Base-by-base conservation (phyloP, 768 basidiomycete species). In the Hygrocybe coccinea region DNA sequence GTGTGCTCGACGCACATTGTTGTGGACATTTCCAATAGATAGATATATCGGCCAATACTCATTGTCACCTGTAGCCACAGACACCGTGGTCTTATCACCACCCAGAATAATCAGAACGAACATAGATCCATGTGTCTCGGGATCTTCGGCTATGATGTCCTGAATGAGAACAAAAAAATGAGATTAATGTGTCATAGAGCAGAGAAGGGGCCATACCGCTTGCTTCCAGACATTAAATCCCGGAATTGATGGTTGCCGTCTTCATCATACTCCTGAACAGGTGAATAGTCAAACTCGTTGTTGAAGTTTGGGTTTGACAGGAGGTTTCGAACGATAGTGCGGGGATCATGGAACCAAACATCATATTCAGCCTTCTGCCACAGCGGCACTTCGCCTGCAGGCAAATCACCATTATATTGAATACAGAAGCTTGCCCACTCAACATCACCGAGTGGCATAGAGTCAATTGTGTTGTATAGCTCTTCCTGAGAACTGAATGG, bases 31-130 rank as follows among this genome's bases (percentile, higher is more conserved):
- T 1, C 74, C 70, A 0, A 59, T 36, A 4, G 71, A 72, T 0
- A 60, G 21, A 50, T 75, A 75, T 0, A 73, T 51, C 0, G 71
- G 74, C 48, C 74, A 66, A 46, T 70, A 74, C 33, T 75, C 71
- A 22, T 71, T 63, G 44, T 75, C 69, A 0, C 74, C 72, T 0
- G 74, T 76, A 0, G 66, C 70, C 10, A 72, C 70, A 0, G 71
- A 77, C 0, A 76, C 73, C 0, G 74, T 76, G 0, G 75, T 77
- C 54, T 77, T 77, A 54, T 79, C 71, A 49, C 71, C 73, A 0
- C 75, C 74, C 1, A 59, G 55, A 11, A 76, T 56, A 15, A 74
- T 56, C 0, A 68, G 65, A 3, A 69, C 60, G 22, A 72, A 58
- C 59, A 71, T 66, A 1, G 67, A 54, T 3, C 74, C 74, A 46